These are phyloP conservation scores for Jaenimonas drosophilae DNA, from an alignment of 208 protist species.

Conservation along the genomic window DNA sequence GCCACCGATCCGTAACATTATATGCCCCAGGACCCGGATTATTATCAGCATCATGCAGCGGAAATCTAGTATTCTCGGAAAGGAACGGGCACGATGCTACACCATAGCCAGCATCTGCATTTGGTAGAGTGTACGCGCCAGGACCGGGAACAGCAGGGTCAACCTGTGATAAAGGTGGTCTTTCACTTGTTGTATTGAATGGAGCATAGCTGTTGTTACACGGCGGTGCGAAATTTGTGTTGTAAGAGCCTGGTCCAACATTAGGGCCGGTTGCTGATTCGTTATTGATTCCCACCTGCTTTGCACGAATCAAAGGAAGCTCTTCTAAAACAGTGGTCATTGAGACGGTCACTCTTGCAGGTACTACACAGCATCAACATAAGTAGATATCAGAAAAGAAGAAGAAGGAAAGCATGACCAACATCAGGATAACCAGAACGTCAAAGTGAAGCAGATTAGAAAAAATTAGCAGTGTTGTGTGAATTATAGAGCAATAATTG, in stretches of 20 bases:
- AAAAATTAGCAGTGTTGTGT: neutral
- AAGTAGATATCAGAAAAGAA: conserved; percentile 11
- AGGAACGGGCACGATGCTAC: conserved; percentile 50
- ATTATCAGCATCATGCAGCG: conserved; percentile 7
- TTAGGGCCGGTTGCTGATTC: conserved; percentile 23
- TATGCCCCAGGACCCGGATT: conserved; percentile 65
- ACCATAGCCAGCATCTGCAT: conserved; percentile 8
- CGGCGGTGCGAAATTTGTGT: conserved; percentile 17
- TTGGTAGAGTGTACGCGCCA: conserved; percentile 32
- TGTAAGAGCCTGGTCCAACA: conserved; percentile 69
- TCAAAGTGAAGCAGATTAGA: neutral
- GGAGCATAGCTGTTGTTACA: conserved; percentile 41
- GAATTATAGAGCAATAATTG: conserved; percentile 1
- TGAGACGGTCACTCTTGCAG: neutral
- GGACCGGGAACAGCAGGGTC: conserved; percentile 43
- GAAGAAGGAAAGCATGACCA: conserved; percentile 4
- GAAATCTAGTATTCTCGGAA: conserved; percentile 52
- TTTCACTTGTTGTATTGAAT: conserved; percentile 55
- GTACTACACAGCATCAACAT: neutral
- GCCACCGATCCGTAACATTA: conserved; percentile 15
- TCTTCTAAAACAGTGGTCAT: conserved; percentile 38
- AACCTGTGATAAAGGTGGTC: conserved; percentile 16
- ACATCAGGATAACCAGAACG: conserved; percentile 1
- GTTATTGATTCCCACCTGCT: conserved; percentile 21
- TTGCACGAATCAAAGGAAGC: conserved; percentile 64